Evolutionary conservation across 768 basidiomycete species (phyloP).

Genomic region (Boletus coccyginus): DNA sequence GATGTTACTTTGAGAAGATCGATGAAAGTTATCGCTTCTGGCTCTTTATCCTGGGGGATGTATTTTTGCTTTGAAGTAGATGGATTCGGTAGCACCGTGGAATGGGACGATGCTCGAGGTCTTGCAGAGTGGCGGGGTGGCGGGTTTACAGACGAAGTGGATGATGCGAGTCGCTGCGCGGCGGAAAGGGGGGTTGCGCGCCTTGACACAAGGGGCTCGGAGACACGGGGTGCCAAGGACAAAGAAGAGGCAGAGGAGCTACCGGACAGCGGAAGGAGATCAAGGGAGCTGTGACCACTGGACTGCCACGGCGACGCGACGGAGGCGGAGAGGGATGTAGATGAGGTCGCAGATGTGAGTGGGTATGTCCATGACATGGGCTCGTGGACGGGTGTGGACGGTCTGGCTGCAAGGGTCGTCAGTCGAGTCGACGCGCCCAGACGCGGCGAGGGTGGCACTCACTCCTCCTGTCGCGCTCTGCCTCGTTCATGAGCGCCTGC

Average conservation of each 20-base stretch:
- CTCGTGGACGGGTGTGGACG: constrained; percentile 8
- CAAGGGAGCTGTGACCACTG: neutral
- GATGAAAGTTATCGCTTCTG: constrained; percentile 23
- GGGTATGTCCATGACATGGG: constrained; percentile 17
- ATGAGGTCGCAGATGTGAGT: constrained; percentile 7
- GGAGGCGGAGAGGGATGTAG: neutral
- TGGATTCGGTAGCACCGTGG: neutral
- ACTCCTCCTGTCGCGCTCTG: constrained; percentile 26
- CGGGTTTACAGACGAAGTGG: constrained; percentile 18
- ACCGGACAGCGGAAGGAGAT: constrained; percentile 4
- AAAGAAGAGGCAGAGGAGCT: constrained; percentile 5
- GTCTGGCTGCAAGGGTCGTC: constrained; percentile 13
- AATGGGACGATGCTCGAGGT: constrained; percentile 20
- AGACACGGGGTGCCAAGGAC: neutral
- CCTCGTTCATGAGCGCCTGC: constrained; percentile 25
- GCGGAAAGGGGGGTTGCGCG: constrained; percentile 7
- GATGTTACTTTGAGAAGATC: constrained; percentile 25
- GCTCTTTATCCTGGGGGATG: constrained; percentile 15
- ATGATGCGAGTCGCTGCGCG: constrained; percentile 18
- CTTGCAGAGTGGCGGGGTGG: constrained; percentile 4
- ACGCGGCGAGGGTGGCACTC: constrained; percentile 5
- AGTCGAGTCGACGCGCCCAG: neutral
- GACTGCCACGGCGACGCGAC: constrained; percentile 11
- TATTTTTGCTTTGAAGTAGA: neutral
- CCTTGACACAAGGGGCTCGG: neutral